Evolutionary conservation across 2,329 filamentous ascomycete genomes (phyloP).

Genomic region (Fusarium sororula): DNA sequence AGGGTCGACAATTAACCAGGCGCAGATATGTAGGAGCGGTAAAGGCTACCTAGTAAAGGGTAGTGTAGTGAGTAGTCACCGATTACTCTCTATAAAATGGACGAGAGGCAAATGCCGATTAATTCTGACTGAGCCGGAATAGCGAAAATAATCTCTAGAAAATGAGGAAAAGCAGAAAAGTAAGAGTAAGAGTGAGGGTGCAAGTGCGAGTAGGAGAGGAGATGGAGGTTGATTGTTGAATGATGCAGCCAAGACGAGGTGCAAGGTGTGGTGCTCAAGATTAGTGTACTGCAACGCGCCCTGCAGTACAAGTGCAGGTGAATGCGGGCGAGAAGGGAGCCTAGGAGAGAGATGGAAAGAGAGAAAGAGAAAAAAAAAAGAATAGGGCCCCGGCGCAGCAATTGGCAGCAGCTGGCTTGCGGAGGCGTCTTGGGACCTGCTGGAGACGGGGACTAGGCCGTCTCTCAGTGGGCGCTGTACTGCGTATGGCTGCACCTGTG

Average conservation of each 20-base stretch:
- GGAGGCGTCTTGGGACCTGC: conserved; percentile 21
- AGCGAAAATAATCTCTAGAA: conserved; percentile 11
- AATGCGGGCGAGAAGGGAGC: background rate
- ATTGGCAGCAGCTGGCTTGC: conserved; percentile 32
- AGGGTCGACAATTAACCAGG: conserved; percentile 20
- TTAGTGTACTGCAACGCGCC: conserved; percentile 2
- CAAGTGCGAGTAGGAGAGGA: conserved; percentile 5
- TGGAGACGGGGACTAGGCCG: conserved; percentile 8
- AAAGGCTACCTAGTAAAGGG: conserved; percentile 2
- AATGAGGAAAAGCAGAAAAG: conserved; percentile 4
- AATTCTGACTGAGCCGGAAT: conserved; percentile 11
- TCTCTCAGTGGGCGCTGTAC: conserved; percentile 12
- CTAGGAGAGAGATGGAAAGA: background rate
- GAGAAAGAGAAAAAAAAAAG: background rate
- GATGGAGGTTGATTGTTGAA: conserved; percentile 26
- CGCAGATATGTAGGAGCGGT: conserved; percentile 25
- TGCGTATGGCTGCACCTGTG: conserved; percentile 8
- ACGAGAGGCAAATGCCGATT: conserved; percentile 19
- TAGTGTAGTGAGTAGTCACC: conserved; percentile 6
- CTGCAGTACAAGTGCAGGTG: background rate
- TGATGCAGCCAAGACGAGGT: conserved; percentile 35
- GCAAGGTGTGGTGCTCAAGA: conserved; percentile 19
- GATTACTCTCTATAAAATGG: conserved; percentile 20
- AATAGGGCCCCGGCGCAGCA: conserved; percentile 7
- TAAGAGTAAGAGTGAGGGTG: conserved; percentile 12